Evolutionary conservation across 2,329 filamentous ascomycete genomes (phyloP), one percentile per base, ranked within the genome.

Genomic region (Davidsoniella australis): DNA sequence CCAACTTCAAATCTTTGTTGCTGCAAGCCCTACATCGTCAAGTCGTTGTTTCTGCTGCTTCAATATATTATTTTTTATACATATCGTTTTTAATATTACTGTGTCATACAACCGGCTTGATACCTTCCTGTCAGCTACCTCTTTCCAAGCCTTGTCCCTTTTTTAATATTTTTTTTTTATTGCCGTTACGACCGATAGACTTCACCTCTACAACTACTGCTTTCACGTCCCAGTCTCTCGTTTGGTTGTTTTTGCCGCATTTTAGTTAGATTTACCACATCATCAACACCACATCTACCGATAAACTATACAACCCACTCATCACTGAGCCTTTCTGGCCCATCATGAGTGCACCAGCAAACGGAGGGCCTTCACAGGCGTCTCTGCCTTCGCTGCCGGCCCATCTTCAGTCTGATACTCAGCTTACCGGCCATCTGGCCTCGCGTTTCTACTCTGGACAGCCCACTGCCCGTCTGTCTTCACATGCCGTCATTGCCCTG

Each of bases 391-490:
- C 86, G 54, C 71, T 98, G 56, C 89, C 91, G 44, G 78, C 84
- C 54, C 91, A 87, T 69, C 73, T 80, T 47, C 81, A 87, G 66
- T 80, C 78, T 57, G 82, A 85, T 59, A 83, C 81, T 42, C 80
- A 86, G 59, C 69, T 89, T 56, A 91, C 84, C 3, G 82, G 82
- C 47, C 85, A 89, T 63, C 75, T 91, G 54, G 85, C 84, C 57
- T 86, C 76, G 63, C 86, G 89, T 48, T 98, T 94, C 64, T 91
- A 98, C 67, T 83, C 93, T 48, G 83, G 85, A 48, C 69, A 91
- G 52, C 87, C 91, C 8, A 94, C 88, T 0, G 86, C 91, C 48
- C 78, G 78, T 45, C 76, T 98, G 16, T 95, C 88, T 1, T 94
- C 87, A 1, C 88, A 96, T 62, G 91, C 82, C 45, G 73, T 96